These are phyloP conservation scores for Tulasnella sp. DNA, from an alignment of 768 basidiomycete species.

Conservation along the genomic window DNA sequence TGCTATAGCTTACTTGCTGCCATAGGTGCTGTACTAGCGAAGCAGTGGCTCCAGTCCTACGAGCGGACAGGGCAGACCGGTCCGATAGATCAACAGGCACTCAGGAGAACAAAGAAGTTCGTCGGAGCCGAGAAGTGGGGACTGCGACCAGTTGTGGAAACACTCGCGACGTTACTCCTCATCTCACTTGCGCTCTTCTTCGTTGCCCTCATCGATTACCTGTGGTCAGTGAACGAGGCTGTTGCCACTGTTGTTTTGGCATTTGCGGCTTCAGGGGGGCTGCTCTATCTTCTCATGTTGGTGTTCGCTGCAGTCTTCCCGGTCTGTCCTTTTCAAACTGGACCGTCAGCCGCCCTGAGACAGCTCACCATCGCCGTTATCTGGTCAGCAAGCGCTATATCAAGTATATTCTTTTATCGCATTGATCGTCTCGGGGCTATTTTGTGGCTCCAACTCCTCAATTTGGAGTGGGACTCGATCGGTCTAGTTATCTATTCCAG, in stretches of 20 bases:
- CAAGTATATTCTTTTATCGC: too few relatives aligned
- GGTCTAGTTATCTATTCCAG: too few relatives aligned
- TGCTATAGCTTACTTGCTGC: neutral
- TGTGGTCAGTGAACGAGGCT: neutral
- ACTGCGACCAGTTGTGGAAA: neutral
- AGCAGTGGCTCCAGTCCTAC: constrained; percentile 4
- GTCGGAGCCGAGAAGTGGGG: too few relatives aligned
- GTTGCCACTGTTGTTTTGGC: neutral
- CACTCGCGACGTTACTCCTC: neutral
- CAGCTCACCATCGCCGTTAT: neutral
- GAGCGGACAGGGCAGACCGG: too few relatives aligned
- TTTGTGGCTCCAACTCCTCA: too few relatives aligned
- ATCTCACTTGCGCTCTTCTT: neutral
- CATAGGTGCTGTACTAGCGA: neutral
- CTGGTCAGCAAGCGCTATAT: neutral
- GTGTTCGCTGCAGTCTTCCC: neutral
- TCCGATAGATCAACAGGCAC: too few relatives aligned
- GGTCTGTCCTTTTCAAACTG: neutral
- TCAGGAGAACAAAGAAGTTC: too few relatives aligned
- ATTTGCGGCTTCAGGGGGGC: neutral
- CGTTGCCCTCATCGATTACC: neutral
- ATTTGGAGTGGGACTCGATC: too few relatives aligned
- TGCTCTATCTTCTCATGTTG: neutral
- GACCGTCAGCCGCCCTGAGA: neutral
- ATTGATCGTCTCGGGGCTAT: too few relatives aligned